Evolutionary conservation across 495 filamentous ascomycete species (phyloP).

Genomic region (Umbilicaria muhlenbergii): DNA sequence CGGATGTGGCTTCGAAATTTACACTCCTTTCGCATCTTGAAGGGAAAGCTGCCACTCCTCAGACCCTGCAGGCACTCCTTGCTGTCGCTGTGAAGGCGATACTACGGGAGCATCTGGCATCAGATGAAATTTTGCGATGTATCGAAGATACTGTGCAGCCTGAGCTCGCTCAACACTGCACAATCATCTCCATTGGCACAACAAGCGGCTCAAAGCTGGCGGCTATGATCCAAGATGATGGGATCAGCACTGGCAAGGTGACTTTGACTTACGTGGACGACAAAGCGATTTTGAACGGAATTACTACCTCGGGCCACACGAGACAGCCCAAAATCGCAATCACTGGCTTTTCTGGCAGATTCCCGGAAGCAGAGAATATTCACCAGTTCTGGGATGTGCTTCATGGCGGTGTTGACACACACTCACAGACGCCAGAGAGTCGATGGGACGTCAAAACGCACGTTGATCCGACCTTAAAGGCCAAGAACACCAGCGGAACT

Average conservation of each 20-base stretch:
- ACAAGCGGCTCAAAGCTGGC: background rate
- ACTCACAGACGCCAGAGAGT: slow-evolving; percentile 39
- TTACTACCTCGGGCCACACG: slow-evolving; percentile 19
- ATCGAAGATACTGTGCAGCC: slow-evolving; percentile 6
- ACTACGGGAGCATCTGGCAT: no score
- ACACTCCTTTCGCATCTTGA: no score
- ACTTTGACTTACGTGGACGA: no score
- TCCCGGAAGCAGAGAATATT: slow-evolving; percentile 46
- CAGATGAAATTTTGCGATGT: background rate
- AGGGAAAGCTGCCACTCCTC: no score
- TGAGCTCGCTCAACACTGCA: background rate
- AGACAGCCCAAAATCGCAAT: slow-evolving; percentile 45
- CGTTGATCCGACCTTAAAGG: slow-evolving; percentile 54
- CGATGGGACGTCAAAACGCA: slow-evolving; percentile 66
- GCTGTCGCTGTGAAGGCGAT: no score
- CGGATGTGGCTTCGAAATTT: no score
- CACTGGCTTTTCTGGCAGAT: slow-evolving; percentile 56
- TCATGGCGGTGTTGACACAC: slow-evolving; percentile 42
- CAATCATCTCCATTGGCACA: background rate
- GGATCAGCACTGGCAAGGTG: no score
- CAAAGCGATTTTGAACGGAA: background rate
- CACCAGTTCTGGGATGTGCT: slow-evolving; percentile 56
- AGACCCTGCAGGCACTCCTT: no score
- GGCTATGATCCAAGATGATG: background rate
- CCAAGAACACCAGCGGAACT: slow-evolving; percentile 57